phyloP scores from a whole-genome alignment of 768 basidiomycete species.

The Suillus occidentalis region DNA sequence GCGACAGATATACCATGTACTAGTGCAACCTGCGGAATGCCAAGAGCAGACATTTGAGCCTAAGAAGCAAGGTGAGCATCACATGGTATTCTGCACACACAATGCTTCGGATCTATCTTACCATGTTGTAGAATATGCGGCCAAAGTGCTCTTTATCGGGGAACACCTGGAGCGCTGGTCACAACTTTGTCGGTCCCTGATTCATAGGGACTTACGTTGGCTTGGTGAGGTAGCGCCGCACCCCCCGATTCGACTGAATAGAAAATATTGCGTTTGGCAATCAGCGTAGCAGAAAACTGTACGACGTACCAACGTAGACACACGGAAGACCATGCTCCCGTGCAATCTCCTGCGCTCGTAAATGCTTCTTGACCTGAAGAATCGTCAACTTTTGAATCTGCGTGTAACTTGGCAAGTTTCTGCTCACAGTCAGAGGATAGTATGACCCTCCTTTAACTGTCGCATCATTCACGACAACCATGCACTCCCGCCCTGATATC shows the following conservation, averaged over 20 bases:
- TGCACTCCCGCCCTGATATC: slow-evolving; percentile 79
- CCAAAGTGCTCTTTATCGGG: slow-evolving; percentile 96
- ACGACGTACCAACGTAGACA: slow-evolving; percentile 78
- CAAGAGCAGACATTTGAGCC: slow-evolving; percentile 91
- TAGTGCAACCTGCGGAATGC: slow-evolving; percentile 88
- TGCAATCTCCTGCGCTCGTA: slow-evolving; percentile 94
- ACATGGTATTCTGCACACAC: slow-evolving; percentile 2
- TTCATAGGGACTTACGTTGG: slow-evolving; percentile 51
- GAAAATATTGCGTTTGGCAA: slow-evolving; percentile 8
- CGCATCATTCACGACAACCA: slow-evolving; percentile 92
- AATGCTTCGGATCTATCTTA: slow-evolving; percentile 25
- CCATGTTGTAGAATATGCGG: slow-evolving; percentile 97
- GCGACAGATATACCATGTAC: slow-evolving; percentile 96
- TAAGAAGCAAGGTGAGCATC: slow-evolving; percentile 29
- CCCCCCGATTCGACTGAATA: slow-evolving; percentile 87
- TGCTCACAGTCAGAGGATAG: slow-evolving; percentile 75
- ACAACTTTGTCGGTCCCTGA: not conserved
- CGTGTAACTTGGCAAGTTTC: not conserved
- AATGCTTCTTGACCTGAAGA: slow-evolving; percentile 85
- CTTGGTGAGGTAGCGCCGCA: slow-evolving; percentile 89
- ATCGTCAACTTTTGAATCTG: not conserved
- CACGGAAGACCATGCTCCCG: slow-evolving; percentile 87
- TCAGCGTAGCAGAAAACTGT: not conserved
- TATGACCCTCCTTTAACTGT: slow-evolving; percentile 94
- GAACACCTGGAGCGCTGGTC: slow-evolving; percentile 55